Percentiles rank a stretch among this genome's conserved stretches.
Conservation (phyloP, 108 stramenopile species). For the Nitzschia sp. region DNA sequence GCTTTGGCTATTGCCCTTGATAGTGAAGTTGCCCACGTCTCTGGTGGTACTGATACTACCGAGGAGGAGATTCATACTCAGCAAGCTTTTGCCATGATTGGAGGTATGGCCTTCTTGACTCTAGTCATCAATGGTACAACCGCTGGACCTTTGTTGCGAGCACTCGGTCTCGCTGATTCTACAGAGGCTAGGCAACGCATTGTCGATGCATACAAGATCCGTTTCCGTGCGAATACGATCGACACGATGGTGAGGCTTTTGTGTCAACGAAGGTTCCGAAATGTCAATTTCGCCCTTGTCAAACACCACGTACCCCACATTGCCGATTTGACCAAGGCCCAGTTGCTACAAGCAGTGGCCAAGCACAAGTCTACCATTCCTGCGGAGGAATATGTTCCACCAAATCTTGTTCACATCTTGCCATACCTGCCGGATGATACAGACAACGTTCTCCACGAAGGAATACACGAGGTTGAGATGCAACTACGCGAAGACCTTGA, state of each 20-base stretch:
- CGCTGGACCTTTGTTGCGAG: constrained; percentile 54
- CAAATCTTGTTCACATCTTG: constrained; percentile 43
- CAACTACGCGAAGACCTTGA: constrained; percentile 1
- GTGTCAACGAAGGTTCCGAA: constrained; percentile 42
- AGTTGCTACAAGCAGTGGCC: constrained; percentile 50
- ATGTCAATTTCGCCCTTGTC: constrained; percentile 55
- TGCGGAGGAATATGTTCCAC: constrained; percentile 42
- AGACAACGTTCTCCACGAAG: not conserved
- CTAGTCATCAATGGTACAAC: constrained; percentile 59
- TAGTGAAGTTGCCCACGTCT: constrained; percentile 34
- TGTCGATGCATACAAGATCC: constrained; percentile 32
- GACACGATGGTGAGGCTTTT: constrained; percentile 49
- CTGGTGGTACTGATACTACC: constrained; percentile 14
- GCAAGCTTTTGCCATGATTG: constrained; percentile 42
- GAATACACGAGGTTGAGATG: constrained; percentile 6
- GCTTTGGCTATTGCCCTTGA: constrained; percentile 74
- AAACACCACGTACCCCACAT: constrained; percentile 57
- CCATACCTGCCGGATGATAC: constrained; percentile 38
- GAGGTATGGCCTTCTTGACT: constrained; percentile 55
- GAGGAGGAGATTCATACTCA: constrained; percentile 12
- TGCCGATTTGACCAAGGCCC: constrained; percentile 42
- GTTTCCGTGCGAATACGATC: constrained; percentile 25
- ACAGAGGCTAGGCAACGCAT: constrained; percentile 50
- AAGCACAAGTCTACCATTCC: constrained; percentile 40
- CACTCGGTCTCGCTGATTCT: constrained; percentile 56